These are phyloP conservation scores for Botryococcus braunii DNA, from an alignment of 163 green algal genomes.

Conservation along the genomic window DNA sequence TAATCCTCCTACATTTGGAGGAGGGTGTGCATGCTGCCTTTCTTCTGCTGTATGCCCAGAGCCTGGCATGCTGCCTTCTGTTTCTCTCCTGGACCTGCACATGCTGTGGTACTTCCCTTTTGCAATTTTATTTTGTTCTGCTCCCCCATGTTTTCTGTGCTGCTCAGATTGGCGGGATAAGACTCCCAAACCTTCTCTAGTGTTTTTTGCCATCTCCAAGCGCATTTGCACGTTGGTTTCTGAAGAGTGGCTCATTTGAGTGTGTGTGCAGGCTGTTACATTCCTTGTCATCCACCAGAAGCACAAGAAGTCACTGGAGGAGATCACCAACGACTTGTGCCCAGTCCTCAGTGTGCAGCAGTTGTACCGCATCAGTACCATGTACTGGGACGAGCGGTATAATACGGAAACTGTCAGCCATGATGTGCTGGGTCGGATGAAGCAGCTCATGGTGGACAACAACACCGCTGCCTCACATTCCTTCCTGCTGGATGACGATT, in stretches of 20 bases:
- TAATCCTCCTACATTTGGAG: no score
- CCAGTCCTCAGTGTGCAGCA: constrained; percentile 91
- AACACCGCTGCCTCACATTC: constrained; percentile 63
- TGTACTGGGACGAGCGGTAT: constrained; percentile 99
- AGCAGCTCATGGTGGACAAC: constrained; percentile 82
- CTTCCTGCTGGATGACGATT: constrained; percentile 98
- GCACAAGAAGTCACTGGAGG: constrained; percentile 87
- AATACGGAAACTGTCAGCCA: constrained; percentile 87
- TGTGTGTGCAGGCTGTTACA: constrained; percentile 53
- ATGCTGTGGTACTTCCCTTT: no score
- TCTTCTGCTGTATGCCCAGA: no score
- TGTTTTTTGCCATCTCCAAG: no score
- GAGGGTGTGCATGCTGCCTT: no score
- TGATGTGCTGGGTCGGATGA: constrained; percentile 65
- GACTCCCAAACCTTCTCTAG: no score
- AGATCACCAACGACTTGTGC: constrained; percentile 96
- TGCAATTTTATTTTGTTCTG: no score
- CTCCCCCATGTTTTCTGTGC: no score
- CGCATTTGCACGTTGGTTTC: background rate
- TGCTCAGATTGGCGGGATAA: no score
- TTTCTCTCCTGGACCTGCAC: no score
- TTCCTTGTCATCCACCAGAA: constrained; percentile 97
- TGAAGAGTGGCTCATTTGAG: background rate
- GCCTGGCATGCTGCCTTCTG: no score
- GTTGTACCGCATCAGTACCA: constrained; percentile 96